phyloP scores from a whole-genome alignment of 2,329 filamentous ascomycete genomes.

The Emmonsiellopsis sp. region DNA sequence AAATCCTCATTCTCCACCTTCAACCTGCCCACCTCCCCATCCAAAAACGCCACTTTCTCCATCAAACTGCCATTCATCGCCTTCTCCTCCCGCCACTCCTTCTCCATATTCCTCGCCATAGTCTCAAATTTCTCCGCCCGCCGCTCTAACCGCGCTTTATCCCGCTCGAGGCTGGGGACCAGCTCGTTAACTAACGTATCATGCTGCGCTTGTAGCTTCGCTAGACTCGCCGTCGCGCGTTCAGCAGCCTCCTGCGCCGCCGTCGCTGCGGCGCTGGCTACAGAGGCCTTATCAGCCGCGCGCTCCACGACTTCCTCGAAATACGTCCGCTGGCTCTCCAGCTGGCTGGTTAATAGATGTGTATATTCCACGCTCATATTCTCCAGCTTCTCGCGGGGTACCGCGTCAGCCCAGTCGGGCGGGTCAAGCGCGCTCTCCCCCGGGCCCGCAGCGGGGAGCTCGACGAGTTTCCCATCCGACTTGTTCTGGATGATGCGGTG shows the following conservation, averaged over 20 bases:
- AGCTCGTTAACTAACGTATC: slow-evolving; percentile 44
- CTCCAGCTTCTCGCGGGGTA: slow-evolving; percentile 53
- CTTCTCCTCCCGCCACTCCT: slow-evolving; percentile 78
- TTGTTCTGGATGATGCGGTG: slow-evolving; percentile 92
- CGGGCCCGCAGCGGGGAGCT: slow-evolving; percentile 58
- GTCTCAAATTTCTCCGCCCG: slow-evolving; percentile 63
- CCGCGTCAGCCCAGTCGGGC: slow-evolving; percentile 35
- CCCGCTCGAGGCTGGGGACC: slow-evolving; percentile 61
- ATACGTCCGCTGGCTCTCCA: slow-evolving; percentile 86
- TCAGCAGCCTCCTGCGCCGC: slow-evolving; percentile 55
- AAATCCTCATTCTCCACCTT: slow-evolving; percentile 59
- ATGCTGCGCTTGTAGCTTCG: slow-evolving; percentile 49
- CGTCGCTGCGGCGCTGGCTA: slow-evolving; percentile 50
- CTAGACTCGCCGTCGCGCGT: slow-evolving; percentile 45
- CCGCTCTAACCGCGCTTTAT: slow-evolving; percentile 57
- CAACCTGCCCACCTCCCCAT: slow-evolving; percentile 48
- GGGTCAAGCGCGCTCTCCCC: slow-evolving; percentile 27
- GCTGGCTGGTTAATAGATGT: slow-evolving; percentile 81
- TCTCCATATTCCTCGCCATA: slow-evolving; percentile 65
- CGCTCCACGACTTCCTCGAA: slow-evolving; percentile 89
- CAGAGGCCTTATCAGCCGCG: slow-evolving; percentile 77
- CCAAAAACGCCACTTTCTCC: slow-evolving; percentile 61
- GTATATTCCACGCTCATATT: slow-evolving; percentile 91
- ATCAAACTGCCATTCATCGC: slow-evolving; percentile 71
- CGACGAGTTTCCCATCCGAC: slow-evolving; percentile 82